Evolutionary conservation across 2,329 filamentous ascomycete genomes (phyloP), one percentile per base, ranked within the genome.

Genomic region (Talaromyces sp.): DNA sequence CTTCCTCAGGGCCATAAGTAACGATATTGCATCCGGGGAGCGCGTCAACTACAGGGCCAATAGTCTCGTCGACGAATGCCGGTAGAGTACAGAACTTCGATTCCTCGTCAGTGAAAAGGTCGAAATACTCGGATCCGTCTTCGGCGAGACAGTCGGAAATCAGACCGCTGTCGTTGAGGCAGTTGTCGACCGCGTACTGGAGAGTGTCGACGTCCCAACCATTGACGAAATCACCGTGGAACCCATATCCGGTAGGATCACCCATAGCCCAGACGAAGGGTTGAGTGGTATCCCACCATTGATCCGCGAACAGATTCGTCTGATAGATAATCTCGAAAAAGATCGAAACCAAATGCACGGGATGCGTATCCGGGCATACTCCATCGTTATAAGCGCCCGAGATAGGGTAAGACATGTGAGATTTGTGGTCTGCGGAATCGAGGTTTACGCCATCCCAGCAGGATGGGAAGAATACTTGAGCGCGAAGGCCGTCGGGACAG

Each of bases 191-290:
- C n/a, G 91, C 91, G 5, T 82, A 59, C 75, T 92, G 87, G 48
- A 95, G 83, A 75, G 91, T 86, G 3, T 81, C 77, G 14, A 78
- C 71, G 2, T 92, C 84, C 91, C 91, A 96, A 37, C 90, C 91
- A 71, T 83, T 85, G 67, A 89, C 72, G 65, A 84, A 84, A 62
- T 84, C 83, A 18, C 80, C 83, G 65, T 85, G 83, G 67, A 83
- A 80, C 1, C 81, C 81, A 65, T 80, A 83, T 6, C 82, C 82
- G 4, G 79, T 83, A 5, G 76, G 73, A 64, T 83, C 81, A 33
- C 81, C 79, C 63, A 77, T 77, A 1, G 79, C 73, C 66, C 81
- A 82, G 48, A 81, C 74, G 66, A 81, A 82, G 42, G 75, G 72
- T 4, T 73, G 69, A 40, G 75, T 63, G 65, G 81, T 77, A 59